Evolutionary conservation across 148 eudicot species (phyloP).

Genomic region (Arctostaphylos glauca): DNA sequence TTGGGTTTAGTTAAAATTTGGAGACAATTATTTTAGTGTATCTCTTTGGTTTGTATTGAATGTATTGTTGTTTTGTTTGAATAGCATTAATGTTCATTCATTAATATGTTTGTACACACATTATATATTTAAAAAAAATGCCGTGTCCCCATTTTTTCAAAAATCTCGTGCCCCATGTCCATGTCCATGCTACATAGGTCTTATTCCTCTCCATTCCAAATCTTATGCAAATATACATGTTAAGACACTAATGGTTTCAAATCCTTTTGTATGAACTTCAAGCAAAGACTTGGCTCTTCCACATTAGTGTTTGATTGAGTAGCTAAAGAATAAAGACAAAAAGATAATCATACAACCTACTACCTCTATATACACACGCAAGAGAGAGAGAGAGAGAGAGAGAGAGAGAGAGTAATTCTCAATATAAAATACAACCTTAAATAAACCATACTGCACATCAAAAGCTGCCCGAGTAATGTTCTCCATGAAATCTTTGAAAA

Average conservation of each 20-base stretch:
- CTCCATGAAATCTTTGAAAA: slow-evolving; percentile 99
- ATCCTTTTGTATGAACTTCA: background rate
- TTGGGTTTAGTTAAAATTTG: too few relatives aligned
- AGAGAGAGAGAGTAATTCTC: background rate
- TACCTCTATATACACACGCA: background rate
- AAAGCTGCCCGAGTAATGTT: slow-evolving; percentile 91
- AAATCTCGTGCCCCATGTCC: too few relatives aligned
- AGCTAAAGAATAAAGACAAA: background rate
- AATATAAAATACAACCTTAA: slow-evolving; percentile 62
- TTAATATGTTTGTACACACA: too few relatives aligned
- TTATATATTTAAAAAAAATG: too few relatives aligned
- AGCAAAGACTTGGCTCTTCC: background rate
- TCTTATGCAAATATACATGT: background rate
- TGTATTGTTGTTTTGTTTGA: too few relatives aligned
- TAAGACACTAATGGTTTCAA: background rate
- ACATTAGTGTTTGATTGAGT: background rate
- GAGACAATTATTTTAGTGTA: too few relatives aligned
- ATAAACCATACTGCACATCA: slow-evolving; percentile 92
- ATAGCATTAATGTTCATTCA: too few relatives aligned
- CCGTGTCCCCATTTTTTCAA: too few relatives aligned
- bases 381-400: background rate
- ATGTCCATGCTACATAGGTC: background rate
- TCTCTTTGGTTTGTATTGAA: too few relatives aligned
- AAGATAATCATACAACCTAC: background rate
- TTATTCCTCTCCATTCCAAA: background rate